Base-by-base conservation (phyloP, 169 alveolate genomes). In the Plasmodium relictum region DNA sequence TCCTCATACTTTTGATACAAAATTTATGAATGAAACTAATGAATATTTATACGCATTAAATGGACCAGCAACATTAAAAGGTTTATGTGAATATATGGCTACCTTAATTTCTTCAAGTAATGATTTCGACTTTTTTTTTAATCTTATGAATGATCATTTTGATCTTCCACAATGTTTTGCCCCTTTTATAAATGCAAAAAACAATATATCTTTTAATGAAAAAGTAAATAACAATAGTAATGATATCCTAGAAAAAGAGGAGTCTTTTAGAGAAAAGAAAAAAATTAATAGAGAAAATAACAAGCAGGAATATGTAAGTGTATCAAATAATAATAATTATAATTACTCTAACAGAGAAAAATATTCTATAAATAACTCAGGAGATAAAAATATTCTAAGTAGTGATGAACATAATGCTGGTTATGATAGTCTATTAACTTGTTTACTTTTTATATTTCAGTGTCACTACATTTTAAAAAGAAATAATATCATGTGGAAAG, bases 341-440 rank as follows among this genome's bases (percentile, higher is more conserved):
- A 20, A 66, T 10, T 5, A 66, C n/a, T 42, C 3, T 42, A 9
- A 63, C 24, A 58, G 76, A 80, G 31, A 26, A n/a, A 22, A 41
- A 44, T 50, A 26, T 76, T 20, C 24, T 45, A 14, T 52, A n/a
- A 59, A 41, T 14, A 73, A 71, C 54, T 44, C 83, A 6, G 66
- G 41, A 6, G 42, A 58, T 14, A 8, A 54, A 6, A 62, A 85
- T 68, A 74, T 52, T 14, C 61, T 24, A 37, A 91, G 54, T 59
- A 92, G 93, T 87, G 89, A 65, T 68, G 85, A 88, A 31, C 98
- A 95, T 65, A 96, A 95, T 54, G 98, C 98, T 0, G 98, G 98
- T 20, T 96, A 94, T 73, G 98, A 96, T 74, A 94, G 97, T 58
- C 87, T 96, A 85, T 93, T 96, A 97, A 96, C 98, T 20, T 83